phyloP scores from a whole-genome alignment of 371 early-diverging fungal genomes.

The Parasitella parasitica region DNA sequence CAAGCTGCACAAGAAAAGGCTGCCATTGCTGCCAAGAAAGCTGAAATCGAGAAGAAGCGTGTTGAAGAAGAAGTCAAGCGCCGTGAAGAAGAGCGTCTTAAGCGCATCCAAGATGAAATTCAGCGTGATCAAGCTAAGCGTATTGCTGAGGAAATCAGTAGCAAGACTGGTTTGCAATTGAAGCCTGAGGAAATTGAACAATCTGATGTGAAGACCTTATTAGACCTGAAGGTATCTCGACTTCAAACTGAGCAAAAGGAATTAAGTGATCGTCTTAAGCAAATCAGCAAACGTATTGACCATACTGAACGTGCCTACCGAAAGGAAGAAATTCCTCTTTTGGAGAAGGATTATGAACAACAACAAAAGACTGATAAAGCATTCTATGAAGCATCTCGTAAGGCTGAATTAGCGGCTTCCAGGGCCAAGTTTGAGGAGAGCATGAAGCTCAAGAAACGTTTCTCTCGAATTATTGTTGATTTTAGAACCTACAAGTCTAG shows the following conservation, averaged over 20 bases:
- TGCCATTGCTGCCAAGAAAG: slow-evolving; percentile 73
- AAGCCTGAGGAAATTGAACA: slow-evolving; percentile 83
- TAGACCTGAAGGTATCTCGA: slow-evolving; percentile 87
- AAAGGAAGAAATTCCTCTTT: slow-evolving; percentile 89
- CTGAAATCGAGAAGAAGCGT: slow-evolving; percentile 84
- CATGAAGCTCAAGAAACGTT: slow-evolving; percentile 72
- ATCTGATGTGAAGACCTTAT: slow-evolving; percentile 79
- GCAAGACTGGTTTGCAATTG: slow-evolving; percentile 79
- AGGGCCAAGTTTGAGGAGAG: slow-evolving; percentile 70
- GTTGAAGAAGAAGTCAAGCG: slow-evolving; percentile 81
- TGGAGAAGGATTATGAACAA: slow-evolving; percentile 87
- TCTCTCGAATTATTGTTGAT: slow-evolving; percentile 80
- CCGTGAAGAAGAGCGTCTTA: slow-evolving; percentile 83
- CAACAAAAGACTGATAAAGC: slow-evolving; percentile 86
- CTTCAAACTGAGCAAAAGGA: slow-evolving; percentile 90
- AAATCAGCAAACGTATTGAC: slow-evolving; percentile 81
- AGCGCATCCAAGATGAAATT: slow-evolving; percentile 77
- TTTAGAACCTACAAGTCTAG: slow-evolving; percentile 65
- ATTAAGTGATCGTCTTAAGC: slow-evolving; percentile 69
- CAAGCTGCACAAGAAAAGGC: slow-evolving; percentile 77
- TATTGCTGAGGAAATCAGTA: slow-evolving; percentile 83
- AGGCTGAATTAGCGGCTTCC: slow-evolving; percentile 67
- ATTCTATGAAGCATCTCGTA: slow-evolving; percentile 74
- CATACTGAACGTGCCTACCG: slow-evolving; percentile 97
- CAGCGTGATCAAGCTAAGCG: slow-evolving; percentile 85